Percentiles rank a stretch among this genome's conserved stretches.
phyloP scores from a whole-genome alignment of 2,329 filamentous ascomycete species.

The Zarea fungicola region DNA sequence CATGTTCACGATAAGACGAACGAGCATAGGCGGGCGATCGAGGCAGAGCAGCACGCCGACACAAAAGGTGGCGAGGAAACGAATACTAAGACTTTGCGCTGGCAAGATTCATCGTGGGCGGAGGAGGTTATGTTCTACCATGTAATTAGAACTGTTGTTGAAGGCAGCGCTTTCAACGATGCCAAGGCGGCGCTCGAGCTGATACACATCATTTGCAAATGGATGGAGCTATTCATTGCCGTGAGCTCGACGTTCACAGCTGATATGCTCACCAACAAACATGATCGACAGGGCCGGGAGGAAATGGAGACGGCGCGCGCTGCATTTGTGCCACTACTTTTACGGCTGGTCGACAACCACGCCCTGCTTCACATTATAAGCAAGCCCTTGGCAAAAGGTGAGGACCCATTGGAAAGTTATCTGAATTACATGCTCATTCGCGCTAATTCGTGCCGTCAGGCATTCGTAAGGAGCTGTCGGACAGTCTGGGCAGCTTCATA shows the following conservation, averaged over 20 bases:
- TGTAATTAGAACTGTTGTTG: constrained; percentile 78
- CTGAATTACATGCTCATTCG: too few species aligned
- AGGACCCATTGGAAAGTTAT: too few species aligned
- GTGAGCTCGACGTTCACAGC: constrained; percentile 44
- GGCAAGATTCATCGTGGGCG: constrained; percentile 53
- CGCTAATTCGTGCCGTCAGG: too few species aligned
- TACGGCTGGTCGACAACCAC: constrained; percentile 57
- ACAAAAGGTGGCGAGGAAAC: constrained; percentile 18
- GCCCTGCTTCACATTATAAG: constrained; percentile 49
- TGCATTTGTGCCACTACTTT: constrained; percentile 58
- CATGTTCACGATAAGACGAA: constrained; percentile 26
- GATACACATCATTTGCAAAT: constrained; percentile 46
- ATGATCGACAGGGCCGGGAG: constrained; percentile 41
- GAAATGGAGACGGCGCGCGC: constrained; percentile 58
- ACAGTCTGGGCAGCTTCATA: constrained; percentile 49
- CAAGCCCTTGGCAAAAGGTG: constrained; percentile 49
- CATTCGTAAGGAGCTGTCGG: constrained; percentile 43
- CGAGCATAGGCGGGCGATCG: constrained; percentile 16
- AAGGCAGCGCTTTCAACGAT: constrained; percentile 43
- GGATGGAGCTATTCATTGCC: constrained; percentile 54
- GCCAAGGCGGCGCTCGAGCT: constrained; percentile 45
- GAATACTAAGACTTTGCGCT: constrained; percentile 30
- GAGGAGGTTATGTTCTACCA: constrained; percentile 94
- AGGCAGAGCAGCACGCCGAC: constrained; percentile 14
- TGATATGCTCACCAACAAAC: constrained; percentile 42